Percentiles rank a stretch among this genome's conserved stretches.
Evolutionary conservation across 2,329 filamentous ascomycete genomes (phyloP).

Genomic region (Mycosphaerelloides madeirae): DNA sequence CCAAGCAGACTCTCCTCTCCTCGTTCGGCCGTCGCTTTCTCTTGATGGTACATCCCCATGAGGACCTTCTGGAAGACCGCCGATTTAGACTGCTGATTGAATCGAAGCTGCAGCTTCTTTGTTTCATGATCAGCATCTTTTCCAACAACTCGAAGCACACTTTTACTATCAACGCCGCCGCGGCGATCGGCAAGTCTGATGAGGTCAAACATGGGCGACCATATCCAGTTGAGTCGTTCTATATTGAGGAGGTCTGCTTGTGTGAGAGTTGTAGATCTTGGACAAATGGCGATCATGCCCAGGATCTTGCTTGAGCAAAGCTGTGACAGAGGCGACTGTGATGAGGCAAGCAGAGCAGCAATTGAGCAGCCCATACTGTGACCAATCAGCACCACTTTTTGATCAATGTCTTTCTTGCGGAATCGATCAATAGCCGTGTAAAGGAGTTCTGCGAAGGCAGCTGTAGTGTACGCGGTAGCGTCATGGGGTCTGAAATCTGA

Average conservation of each 20-base stretch:
- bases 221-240: conserved; percentile 61
- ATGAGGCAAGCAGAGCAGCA: conserved; percentile 64
- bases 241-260: conserved; percentile 40
- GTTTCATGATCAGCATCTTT: conserved; percentile 60
- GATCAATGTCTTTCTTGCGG: conserved; percentile 57
- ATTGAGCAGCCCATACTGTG: conserved; percentile 89
- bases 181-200: conserved; percentile 73
- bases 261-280: conserved; percentile 56
- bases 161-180: conserved; percentile 72
- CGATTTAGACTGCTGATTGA: conserved; percentile 78
- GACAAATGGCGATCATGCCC: conserved; percentile 77
- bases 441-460: conserved; percentile 70
- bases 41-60: conserved; percentile 54
- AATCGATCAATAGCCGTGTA: conserved; percentile 69
- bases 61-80: conserved; percentile 76
- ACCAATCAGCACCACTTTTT: conserved; percentile 73
- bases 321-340: conserved; percentile 49
- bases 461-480: conserved; percentile 75
- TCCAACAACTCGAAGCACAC: conserved; percentile 74
- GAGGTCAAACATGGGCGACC: conserved; percentile 67
- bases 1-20: conserved; percentile 58
- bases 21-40: conserved; percentile 5
- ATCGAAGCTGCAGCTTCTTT: conserved; percentile 63
- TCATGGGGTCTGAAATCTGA: conserved; percentile 66
- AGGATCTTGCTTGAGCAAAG: conserved; percentile 57